Conservation (phyloP, 2,329 filamentous ascomycete genomes). For the Fusarium tupiense region DNA sequence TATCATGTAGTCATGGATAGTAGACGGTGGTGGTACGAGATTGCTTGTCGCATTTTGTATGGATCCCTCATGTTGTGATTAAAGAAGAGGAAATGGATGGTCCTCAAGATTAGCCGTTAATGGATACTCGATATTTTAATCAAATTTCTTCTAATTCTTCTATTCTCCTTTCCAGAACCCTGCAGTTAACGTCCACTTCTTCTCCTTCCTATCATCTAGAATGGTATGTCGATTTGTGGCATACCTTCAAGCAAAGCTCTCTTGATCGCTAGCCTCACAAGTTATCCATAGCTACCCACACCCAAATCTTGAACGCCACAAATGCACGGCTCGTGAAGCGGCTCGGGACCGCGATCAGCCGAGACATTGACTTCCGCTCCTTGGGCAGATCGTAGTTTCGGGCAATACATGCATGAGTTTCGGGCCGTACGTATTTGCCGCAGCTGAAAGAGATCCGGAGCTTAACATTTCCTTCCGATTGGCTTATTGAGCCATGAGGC, state of each 20-base stretch:
- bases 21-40: neutral
- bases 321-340: neutral
- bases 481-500: neutral
- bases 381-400: neutral
- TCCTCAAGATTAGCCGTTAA: neutral
- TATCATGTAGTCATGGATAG: neutral
- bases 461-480: neutral
- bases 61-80: fast-evolving
- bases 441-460: neutral
- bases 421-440: neutral
- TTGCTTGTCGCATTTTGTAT: neutral
- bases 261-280: no score
- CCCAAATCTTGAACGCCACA: neutral
- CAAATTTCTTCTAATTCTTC: neutral
- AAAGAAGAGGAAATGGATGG: neutral
- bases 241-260: fast-evolving
- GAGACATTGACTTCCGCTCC: neutral
- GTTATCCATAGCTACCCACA: no score
- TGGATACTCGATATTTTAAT: neutral
- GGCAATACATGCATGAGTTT: neutral
- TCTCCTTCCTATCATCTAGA: no score
- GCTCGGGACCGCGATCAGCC: neutral
- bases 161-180: neutral
- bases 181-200: neutral
- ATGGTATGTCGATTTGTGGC: no score